These are phyloP conservation scores for Avena insularis DNA, from an alignment of 176 grass and related monocot species.

Conservation along the genomic window DNA sequence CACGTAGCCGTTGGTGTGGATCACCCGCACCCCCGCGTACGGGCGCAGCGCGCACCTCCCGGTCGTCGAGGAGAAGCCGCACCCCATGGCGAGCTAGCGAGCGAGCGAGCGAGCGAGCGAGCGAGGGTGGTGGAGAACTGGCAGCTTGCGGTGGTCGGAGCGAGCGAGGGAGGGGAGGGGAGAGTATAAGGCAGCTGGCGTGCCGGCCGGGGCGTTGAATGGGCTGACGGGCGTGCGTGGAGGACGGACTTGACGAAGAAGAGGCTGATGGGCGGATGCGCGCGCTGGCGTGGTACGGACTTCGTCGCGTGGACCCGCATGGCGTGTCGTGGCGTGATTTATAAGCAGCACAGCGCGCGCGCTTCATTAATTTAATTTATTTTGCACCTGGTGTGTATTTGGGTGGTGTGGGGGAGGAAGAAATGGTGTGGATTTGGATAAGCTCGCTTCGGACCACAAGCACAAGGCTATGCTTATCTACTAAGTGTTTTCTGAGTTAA, in stretches of 20 bases:
- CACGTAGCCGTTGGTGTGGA: constrained; percentile 96
- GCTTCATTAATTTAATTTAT: too few species aligned
- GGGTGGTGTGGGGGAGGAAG: neutral
- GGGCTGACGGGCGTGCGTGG: neutral
- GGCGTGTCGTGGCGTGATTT: neutral
- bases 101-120: neutral
- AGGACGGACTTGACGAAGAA: constrained; percentile 27
- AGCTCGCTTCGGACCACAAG: neutral
- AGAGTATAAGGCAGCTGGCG: neutral
- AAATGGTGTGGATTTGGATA: neutral
- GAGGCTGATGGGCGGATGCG: neutral
- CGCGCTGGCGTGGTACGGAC: constrained; percentile 20
- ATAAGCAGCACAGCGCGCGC: neutral
- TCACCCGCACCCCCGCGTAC: constrained; percentile 74
- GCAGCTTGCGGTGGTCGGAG: neutral
- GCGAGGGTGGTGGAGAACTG: neutral
- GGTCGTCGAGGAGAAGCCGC: constrained; percentile 38
- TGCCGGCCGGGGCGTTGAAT: constrained; percentile 12
- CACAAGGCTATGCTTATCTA: neutral
- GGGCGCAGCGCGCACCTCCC: neutral
- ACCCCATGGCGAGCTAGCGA: constrained; percentile 52
- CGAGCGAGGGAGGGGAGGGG: too few species aligned
- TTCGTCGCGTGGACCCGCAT: neutral
- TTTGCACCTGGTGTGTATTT: neutral
- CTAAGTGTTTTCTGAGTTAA: too few species aligned